Evolutionary conservation across 805 yeast genomes (phyloP), one percentile per base, ranked within the genome.

Genomic region (Saccharomycopsis oosterbeekiorum): DNA sequence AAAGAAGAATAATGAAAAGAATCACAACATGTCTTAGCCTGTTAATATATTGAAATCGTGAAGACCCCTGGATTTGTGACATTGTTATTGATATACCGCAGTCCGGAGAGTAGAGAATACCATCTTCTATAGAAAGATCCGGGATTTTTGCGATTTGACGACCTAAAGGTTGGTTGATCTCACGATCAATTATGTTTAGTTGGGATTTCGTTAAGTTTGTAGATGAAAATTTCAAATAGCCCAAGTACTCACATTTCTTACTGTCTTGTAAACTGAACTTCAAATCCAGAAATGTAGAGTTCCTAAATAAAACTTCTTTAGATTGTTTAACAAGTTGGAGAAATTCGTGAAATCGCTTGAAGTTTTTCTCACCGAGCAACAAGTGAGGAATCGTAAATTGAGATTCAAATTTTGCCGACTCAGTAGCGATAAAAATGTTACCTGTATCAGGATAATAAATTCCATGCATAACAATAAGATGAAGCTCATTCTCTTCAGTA

Each of bases 91-190:
- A 69, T 1, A 86, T 68, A 0, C 92, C 96, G 75, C 98, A 92
- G 69, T 92, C 96, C 0, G 97, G 97, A 0, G 97, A 89, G 68
- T 88, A 91, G 19, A 89, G 62, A 14, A 89, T 64, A 6, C 86
- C 90, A 11, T 79, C 72, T 1, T 78, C 70, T 10, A 92, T 67
- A 39, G 73, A 74, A 17, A 92, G 65, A 0, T 71, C 67, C 0
- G 97, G 97, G 4, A 85, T 69, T 0, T 68, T 62, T 17, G 80
- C 78, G 15, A 84, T 79, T 1, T 97, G 97, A 63, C 88, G 75
- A 0, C 97, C 97, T n/a, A 80, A 69, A 1, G 97, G 97, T 64
- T 79, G 75, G 11, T 66, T 70, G 21, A 91, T 73, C 70, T 92
- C 98, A 42, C 82, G 79, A 66, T 92, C 97, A 37, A 92, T 83